These are phyloP conservation scores for Phytopythium litorale DNA, from an alignment of 352 stramenopile species.

Conservation along the genomic window DNA sequence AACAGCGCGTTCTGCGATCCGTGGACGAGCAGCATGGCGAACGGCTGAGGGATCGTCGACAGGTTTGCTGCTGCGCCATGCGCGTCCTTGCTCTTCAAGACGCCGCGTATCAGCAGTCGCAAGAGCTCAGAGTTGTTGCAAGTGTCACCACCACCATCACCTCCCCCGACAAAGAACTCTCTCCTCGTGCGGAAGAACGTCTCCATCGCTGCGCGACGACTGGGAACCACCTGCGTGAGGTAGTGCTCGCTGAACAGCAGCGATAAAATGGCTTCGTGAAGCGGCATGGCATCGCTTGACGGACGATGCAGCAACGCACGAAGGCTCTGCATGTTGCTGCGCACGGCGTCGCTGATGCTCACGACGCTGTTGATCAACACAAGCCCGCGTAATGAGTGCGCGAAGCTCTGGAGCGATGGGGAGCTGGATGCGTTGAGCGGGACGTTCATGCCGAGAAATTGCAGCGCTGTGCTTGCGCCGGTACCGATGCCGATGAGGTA, in stretches of 20 bases:
- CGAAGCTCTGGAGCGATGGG: constrained; percentile 32
- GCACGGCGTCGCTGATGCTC: constrained; percentile 19
- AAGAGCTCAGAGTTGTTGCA: constrained; percentile 27
- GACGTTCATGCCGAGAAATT: constrained; percentile 43
- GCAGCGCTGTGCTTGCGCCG: constrained; percentile 40
- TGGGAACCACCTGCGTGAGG: constrained; percentile 42
- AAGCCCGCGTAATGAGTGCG: constrained; percentile 35
- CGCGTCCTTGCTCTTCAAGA: constrained; percentile 39
- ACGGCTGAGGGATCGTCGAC: constrained; percentile 18
- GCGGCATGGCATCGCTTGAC: constrained; percentile 23
- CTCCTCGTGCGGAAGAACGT: constrained; percentile 47
- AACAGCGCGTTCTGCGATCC: constrained; percentile 52
- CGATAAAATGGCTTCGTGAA: constrained; percentile 42
- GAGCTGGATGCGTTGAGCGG: constrained; percentile 18
- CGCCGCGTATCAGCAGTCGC: constrained; percentile 32
- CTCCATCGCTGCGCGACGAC: constrained; percentile 35
- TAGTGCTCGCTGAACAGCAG: constrained; percentile 63
- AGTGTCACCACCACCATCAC: background rate
- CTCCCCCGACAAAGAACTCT: constrained; percentile 36
- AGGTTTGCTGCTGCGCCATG: constrained; percentile 26
- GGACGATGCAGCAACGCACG: constrained; percentile 14
- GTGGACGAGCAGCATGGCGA: constrained; percentile 54
- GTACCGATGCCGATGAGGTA: constrained; percentile 66
- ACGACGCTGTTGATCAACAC: constrained; percentile 52
- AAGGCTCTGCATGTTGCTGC: constrained; percentile 16